Base-by-base conservation (phyloP, 805 yeast genomes). In the Pichia phayaonensis region DNA sequence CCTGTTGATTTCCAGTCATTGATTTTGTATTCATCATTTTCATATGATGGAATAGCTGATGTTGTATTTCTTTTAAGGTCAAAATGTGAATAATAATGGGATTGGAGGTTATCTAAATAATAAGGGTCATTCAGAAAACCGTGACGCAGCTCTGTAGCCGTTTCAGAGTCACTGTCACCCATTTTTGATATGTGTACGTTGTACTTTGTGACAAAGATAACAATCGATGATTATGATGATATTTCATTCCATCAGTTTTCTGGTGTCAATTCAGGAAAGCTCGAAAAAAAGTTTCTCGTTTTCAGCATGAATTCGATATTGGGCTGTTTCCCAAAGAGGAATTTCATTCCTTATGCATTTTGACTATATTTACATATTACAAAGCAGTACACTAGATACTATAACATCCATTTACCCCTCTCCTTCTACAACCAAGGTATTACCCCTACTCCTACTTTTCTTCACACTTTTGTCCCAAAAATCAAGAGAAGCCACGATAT, bases 1-100 rank as follows among this genome's bases (percentile, higher is more conserved):
- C 84, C 81, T 76, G 89, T 86, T 29, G 83, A 77, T 56, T 95
- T 86, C 99, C 99, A 94, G 62, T 92, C 97, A 2, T 80, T 68
- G 3, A 86, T 83, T 4, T 88, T 84, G 62, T 84, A 87, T 56
- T 75, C 76, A 59, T 79, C 83, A 29, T 75, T 81, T 11, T 73
- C 77, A 2, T 81, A 71, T 34, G 66, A 61, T 2, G 97, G 96
- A 59, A 81, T 86, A 21, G 96, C 96, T 53, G 88, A 86, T 2
- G 97, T 86, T 56, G 83, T 85, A 64, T 94, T 97, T 45, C 98
- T 79, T 64, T 94, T 92, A 61, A 89, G 92, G 62, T 90, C 96
- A 63, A 78, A 92, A 67, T 94, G 94, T 15, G 68, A 64, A 44
- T 60, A 63, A 46, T 65, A 66, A 40, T 64, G 68, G 4, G 63